Conservation (phyloP, 148 eudicot species). For the Pouteria glomerata region DNA sequence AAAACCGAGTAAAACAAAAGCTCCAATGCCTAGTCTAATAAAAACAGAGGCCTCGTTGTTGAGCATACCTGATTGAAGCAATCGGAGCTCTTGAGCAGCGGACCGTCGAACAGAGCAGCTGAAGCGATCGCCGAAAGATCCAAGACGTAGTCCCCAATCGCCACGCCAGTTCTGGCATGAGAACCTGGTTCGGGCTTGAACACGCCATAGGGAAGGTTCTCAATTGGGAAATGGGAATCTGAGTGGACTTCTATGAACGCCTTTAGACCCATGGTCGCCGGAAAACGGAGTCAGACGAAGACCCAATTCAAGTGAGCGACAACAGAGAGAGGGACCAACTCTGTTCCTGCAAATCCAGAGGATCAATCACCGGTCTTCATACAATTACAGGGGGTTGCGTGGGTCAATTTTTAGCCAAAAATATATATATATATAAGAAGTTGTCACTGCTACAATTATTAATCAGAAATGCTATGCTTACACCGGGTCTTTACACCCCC, state of each 20-base stretch:
- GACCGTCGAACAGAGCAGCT: constrained; percentile 65
- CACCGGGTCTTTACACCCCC: no score
- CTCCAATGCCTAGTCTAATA: no score
- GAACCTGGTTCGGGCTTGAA: constrained; percentile 54
- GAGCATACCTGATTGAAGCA: constrained; percentile 75
- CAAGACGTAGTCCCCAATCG: constrained; percentile 77
- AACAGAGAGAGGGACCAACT: no score
- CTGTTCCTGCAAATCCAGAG: no score
- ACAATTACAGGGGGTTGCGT: no score
- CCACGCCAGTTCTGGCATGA: constrained; percentile 72
- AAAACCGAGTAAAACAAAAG: no score
- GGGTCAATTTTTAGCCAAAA: no score
- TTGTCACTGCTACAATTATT: no score
- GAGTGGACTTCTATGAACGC: constrained; percentile 64
- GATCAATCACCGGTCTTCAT: no score
- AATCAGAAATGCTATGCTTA: no score
- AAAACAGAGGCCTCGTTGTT: background rate
- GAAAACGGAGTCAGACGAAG: background rate
- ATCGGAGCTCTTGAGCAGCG: constrained; percentile 57
- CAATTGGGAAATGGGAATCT: constrained; percentile 79
- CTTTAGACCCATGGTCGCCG: constrained; percentile 30
- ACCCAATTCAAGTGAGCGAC: no score
- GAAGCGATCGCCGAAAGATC: constrained; percentile 63
- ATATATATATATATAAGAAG: no score
- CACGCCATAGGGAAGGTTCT: constrained; percentile 89